These are phyloP conservation scores for Eimeria sp. DNA, from an alignment of 169 alveolate genomes.

Conservation along the genomic window DNA sequence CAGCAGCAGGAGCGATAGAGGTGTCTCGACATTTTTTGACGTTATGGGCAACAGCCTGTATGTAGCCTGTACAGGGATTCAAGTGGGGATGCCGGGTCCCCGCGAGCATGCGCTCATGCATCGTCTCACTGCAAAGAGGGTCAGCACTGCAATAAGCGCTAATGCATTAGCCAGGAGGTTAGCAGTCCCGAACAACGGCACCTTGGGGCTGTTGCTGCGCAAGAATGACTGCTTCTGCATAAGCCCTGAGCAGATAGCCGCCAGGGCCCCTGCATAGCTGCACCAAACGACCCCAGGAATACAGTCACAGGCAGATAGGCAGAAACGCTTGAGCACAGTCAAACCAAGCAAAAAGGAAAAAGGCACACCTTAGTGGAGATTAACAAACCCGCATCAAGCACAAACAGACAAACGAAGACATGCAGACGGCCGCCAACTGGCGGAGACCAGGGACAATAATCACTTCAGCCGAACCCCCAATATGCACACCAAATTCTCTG, in stretches of 20 bases:
- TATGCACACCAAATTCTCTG: too few relatives aligned
- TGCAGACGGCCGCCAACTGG: neutral
- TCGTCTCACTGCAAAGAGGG: constrained; percentile 36
- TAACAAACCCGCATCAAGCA: neutral
- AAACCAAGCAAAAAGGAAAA: neutral
- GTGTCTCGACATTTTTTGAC: neutral
- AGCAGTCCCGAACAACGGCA: constrained; percentile 20
- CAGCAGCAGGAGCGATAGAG: neutral
- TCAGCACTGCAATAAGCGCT: neutral
- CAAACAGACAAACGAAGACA: neutral
- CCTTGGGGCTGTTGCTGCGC: constrained; percentile 41
- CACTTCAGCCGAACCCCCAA: neutral
- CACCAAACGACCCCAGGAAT: neutral
- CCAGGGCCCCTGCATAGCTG: constrained; percentile 48
- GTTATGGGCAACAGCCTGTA: neutral
- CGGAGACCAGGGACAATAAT: neutral
- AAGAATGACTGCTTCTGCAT: constrained; percentile 67
- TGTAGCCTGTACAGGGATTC: neutral
- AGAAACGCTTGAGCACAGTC: neutral
- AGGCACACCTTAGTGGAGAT: neutral
- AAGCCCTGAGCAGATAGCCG: constrained; percentile 50
- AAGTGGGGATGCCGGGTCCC: neutral
- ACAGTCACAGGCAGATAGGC: neutral
- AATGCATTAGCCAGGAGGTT: constrained; percentile 42
- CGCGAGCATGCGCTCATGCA: neutral